Conservation (phyloP, 352 stramenopile species). For the Phytopythium helicoides region DNA sequence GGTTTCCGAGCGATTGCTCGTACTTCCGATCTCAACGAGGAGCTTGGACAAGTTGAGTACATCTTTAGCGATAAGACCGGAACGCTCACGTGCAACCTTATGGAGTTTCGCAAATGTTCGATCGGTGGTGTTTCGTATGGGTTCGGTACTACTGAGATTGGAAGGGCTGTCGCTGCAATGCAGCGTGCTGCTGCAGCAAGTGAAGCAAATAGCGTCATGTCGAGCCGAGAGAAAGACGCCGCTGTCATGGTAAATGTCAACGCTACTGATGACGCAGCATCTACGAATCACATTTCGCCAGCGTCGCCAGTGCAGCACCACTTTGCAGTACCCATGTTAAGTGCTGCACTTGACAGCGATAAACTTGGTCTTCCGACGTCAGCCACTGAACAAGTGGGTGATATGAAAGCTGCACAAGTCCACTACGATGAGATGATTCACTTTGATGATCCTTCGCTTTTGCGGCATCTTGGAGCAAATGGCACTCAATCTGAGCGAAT, state of each 20-base stretch:
- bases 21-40: slow-evolving; percentile 90
- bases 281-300: neutral
- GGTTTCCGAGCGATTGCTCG: slow-evolving; percentile 73
- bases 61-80: slow-evolving; percentile 99
- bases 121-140: slow-evolving; percentile 86
- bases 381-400: slow-evolving; percentile 2
- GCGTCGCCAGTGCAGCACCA: slow-evolving; percentile 1
- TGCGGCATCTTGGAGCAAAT: slow-evolving; percentile 32
- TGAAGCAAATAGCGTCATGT: neutral
- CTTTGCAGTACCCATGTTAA: neutral
- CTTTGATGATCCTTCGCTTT: slow-evolving; percentile 48
- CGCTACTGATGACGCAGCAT: neutral
- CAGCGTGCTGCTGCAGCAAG: neutral
- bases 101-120: slow-evolving; percentile 94
- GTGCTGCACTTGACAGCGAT: slow-evolving; percentile 1
- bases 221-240: neutral
- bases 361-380: neutral
- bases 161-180: slow-evolving; percentile 89
- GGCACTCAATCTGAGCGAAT: slow-evolving; percentile 34
- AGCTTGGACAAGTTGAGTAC: slow-evolving; percentile 95
- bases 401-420: slow-evolving; percentile 40
- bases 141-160: slow-evolving; percentile 86
- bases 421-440: slow-evolving; percentile 46
- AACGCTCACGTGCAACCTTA: slow-evolving; percentile 98
- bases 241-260: slow-evolving; percentile 2